A percentile compares a stretch with the other conserved stretches of the same genome.
These are phyloP conservation scores for Ballota nigra DNA, from an alignment of 257 asterid genomes.

Conservation along the genomic window DNA sequence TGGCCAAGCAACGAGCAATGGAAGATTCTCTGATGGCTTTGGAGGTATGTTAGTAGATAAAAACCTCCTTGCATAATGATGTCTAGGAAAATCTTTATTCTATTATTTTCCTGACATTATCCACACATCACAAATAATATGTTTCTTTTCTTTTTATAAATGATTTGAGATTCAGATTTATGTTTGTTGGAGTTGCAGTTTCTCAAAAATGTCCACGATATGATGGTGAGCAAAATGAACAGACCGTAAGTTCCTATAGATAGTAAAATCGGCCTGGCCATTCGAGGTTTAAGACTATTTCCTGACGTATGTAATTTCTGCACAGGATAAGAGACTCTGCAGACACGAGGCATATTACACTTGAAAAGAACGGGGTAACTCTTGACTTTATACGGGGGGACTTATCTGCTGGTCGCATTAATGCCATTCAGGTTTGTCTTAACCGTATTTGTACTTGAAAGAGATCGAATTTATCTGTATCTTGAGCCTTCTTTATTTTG, in stretches of 20 bases:
- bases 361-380: slow-evolving; percentile 80
- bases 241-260: slow-evolving; percentile 53
- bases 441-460: background rate
- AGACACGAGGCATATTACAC: slow-evolving; percentile 49
- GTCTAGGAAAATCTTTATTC: background rate
- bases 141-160: slow-evolving; percentile 14
- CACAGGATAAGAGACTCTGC: slow-evolving; percentile 44
- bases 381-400: slow-evolving; percentile 64
- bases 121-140: slow-evolving; percentile 3
- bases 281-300: slow-evolving; percentile 6
- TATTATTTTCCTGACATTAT: background rate
- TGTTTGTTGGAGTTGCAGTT: slow-evolving; percentile 63
- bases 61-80: background rate
- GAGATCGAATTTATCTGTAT: background rate
- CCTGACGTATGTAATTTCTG: slow-evolving; percentile 18
- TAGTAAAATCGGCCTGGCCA: slow-evolving; percentile 8
- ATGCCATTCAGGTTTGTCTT: slow-evolving; percentile 67
- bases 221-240: slow-evolving; percentile 79
- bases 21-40: slow-evolving; percentile 86
- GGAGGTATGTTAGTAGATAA: slow-evolving; percentile 51
- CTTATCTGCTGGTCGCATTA: slow-evolving; percentile 65
- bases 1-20: slow-evolving; percentile 89
- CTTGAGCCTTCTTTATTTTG: background rate
- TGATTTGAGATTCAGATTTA: slow-evolving; percentile 27
- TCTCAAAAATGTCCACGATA: slow-evolving; percentile 75